Conservation (phyloP, 73 alveolate species). For the Paramecium tetraurelia region DNA sequence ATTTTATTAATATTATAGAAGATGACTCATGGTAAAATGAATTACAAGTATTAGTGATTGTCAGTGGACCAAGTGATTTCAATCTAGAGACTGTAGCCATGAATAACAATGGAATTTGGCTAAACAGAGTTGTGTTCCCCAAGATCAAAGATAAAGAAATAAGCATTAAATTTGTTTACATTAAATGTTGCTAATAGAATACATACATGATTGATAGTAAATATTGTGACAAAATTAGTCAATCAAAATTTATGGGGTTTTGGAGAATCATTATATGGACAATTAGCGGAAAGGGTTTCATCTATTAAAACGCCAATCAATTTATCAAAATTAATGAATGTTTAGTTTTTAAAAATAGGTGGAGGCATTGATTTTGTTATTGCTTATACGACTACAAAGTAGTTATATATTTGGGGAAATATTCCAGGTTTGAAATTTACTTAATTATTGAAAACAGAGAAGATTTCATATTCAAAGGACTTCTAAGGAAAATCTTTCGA, state of each 20-base stretch:
- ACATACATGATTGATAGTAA: not conserved
- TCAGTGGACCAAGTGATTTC: conserved; percentile 3
- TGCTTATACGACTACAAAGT: not conserved
- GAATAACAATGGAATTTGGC: not conserved
- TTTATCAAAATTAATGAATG: not conserved
- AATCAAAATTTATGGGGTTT: not conserved
- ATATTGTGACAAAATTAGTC: not conserved
- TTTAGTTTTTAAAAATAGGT: not conserved
- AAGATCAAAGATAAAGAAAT: not conserved
- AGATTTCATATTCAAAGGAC: not conserved
- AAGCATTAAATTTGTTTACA: not conserved
- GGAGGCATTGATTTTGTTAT: not conserved
- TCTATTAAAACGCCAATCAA: not conserved
- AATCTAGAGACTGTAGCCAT: not conserved
- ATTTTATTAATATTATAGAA: not conserved
- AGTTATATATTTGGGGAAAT: conserved; percentile 35
- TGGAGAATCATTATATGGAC: conserved; percentile 22
- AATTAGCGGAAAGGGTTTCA: not conserved
- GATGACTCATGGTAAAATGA: not conserved
- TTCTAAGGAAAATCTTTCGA: not conserved
- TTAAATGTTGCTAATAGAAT: not conserved
- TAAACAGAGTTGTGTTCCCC: not conserved
- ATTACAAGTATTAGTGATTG: not conserved
- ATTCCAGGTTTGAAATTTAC: not conserved
- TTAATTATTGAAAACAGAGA: not conserved